These are phyloP conservation scores for Lasiodiplodia citricola DNA, from an alignment of 2,329 filamentous ascomycete species.

Conservation along the genomic window DNA sequence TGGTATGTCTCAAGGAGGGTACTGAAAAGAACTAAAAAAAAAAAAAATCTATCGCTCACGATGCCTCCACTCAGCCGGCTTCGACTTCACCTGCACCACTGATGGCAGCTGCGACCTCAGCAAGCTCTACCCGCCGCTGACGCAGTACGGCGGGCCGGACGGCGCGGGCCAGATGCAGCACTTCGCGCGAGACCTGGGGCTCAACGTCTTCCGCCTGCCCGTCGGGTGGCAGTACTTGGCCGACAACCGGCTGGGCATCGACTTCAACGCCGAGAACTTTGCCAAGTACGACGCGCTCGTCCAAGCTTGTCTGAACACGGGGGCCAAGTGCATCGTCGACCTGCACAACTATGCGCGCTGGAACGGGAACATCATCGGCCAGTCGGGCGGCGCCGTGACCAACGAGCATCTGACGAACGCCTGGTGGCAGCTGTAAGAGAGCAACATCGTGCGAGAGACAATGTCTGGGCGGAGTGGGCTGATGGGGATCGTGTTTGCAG, in stretches of 20 bases:
- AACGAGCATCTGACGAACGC: constrained; percentile 15
- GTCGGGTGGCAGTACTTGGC: constrained; percentile 35
- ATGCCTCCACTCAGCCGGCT: constrained; percentile 37
- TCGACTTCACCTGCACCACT: constrained; percentile 44
- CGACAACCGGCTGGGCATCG: constrained; percentile 36
- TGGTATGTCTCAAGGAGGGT: not conserved
- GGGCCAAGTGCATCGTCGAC: constrained; percentile 35
- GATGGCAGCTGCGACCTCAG: constrained; percentile 47
- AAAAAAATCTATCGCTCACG: no score
- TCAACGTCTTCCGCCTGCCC: constrained; percentile 18
- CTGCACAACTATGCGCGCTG: constrained; percentile 37
- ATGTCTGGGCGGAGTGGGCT: not conserved
- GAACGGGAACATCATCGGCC: constrained; percentile 25
- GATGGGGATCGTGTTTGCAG: not conserved
- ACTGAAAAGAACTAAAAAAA: no score
- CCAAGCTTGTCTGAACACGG: constrained; percentile 35
- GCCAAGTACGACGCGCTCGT: constrained; percentile 36
- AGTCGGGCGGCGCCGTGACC: constrained; percentile 1
- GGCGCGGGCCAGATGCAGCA: constrained; percentile 28
- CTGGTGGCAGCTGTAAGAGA: constrained; percentile 18
- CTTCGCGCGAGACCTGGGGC: constrained; percentile 31
- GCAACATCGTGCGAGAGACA: no score
- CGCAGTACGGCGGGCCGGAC: constrained; percentile 1
- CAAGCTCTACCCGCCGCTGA: constrained; percentile 38
- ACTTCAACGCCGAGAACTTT: constrained; percentile 32